Evolutionary conservation across 805 yeast species (phyloP), one percentile per base, ranked within the genome.

Genomic region (baker's yeast (Saccharomyces cerevisiae)): DNA sequence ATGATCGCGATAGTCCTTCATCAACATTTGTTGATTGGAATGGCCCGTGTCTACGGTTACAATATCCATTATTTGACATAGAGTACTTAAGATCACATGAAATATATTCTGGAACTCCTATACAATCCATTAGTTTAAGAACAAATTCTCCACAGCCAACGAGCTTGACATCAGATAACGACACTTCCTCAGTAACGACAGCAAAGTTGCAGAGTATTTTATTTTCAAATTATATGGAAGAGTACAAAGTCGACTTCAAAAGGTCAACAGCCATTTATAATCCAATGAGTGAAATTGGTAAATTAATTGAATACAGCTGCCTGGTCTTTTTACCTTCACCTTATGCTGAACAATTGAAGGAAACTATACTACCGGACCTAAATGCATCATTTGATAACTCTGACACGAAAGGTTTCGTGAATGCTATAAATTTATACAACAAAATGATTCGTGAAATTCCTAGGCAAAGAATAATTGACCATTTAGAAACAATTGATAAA

Each of bases 361-460:
- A 41, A 1, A 49, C 51, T 4, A 53, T 69, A 3, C 54, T 69
- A 17, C 57, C 56, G 26, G 54, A 51, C 1, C 46, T 69, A 22
- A 67, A 64, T 50, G 30, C 51, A 21, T 63, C 71, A 3, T 69
- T 59, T 51, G 68, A 66, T 47, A 54, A 47, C 17, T 47, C 51
- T 6, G 69, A 78, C 53, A 61, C 59, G 13, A 59, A 61, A 0
- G 58, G 54, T 4, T 67, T 78, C 41, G 57, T 69, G 14, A 50
- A 51, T 4, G 58, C 69, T 5, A 72, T 84, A 6, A 61, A 69
- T 0, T 72, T 75, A 46, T 84, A 73, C 62, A 83, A 82, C 61
- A 55, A 52, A 2, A 56, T 77, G 26, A 62, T 83, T 9, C 58
- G 53, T 2, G 54, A 59, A 3, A 62, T 79, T n/a, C 74, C 76